Evolutionary conservation across 176 grass and related monocot species (phyloP).

Genomic region (Musa itinerans): DNA sequence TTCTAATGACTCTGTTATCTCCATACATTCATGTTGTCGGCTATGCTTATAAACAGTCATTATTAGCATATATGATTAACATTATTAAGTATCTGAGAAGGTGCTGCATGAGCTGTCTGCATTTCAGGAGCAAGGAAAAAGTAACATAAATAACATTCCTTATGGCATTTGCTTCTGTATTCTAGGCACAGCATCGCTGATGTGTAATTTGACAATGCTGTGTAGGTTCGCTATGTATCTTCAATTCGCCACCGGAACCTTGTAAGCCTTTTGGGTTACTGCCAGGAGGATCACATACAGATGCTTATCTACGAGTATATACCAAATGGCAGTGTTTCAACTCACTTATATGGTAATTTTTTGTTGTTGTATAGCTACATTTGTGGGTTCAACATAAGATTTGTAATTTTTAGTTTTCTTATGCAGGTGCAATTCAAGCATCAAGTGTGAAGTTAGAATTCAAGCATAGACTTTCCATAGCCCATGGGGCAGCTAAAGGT

Average conservation of each 20-base stretch:
- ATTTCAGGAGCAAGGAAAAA: too few species aligned
- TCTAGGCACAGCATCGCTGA: not conserved
- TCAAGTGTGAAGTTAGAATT: conserved; percentile 62
- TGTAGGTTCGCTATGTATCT: conserved; percentile 54
- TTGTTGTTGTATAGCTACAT: conserved; percentile 7
- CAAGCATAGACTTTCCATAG: conserved; percentile 87
- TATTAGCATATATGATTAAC: too few species aligned
- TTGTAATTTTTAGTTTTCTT: conserved; percentile 2
- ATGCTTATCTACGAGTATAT: conserved; percentile 97
- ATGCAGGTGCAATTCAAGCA: conserved; percentile 37
- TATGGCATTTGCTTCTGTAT: too few species aligned
- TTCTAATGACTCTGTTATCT: too few species aligned
- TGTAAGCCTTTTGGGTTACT: conserved; percentile 85
- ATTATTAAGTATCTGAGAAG: too few species aligned
- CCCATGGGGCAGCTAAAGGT: conserved; percentile 90
- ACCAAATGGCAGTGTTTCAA: conserved; percentile 70
- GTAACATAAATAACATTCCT: too few species aligned
- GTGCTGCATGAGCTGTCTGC: too few species aligned
- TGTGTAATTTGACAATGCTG: not conserved
- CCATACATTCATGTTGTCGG: too few species aligned
- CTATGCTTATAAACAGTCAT: too few species aligned
- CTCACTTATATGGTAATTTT: conserved; percentile 77
- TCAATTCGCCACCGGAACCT: conserved; percentile 70
- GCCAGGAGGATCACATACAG: conserved; percentile 66
- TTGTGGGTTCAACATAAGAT: not conserved